Percentiles rank a stretch among this genome's conserved stretches.
These are phyloP conservation scores for Protea cynaroides DNA, from an alignment of 164 flowering plant genomes.

Conservation along the genomic window DNA sequence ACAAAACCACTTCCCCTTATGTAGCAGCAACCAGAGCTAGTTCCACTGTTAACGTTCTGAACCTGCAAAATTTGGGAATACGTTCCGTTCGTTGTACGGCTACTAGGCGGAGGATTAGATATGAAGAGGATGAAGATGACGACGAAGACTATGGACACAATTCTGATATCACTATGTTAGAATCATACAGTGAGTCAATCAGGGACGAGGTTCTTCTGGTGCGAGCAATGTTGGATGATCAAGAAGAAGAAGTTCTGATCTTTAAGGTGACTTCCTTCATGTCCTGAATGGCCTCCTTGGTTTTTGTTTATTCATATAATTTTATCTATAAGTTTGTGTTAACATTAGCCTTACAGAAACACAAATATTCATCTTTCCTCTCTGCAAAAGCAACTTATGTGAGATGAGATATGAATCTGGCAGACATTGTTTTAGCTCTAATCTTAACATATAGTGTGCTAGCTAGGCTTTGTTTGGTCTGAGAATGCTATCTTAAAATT, in stretches of 20 bases:
- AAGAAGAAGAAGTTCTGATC: constrained; percentile 58
- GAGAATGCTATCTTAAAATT: no score
- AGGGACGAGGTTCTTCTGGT: constrained; percentile 66
- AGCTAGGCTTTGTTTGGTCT: no score
- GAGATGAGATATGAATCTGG: no score
- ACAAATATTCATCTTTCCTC: no score
- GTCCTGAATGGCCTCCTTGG: neutral
- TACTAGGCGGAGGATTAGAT: constrained; percentile 42
- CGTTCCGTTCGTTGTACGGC: constrained; percentile 5
- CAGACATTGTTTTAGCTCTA: no score
- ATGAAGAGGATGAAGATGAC: constrained; percentile 26
- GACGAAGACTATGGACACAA: constrained; percentile 49
- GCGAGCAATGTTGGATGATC: constrained; percentile 47
- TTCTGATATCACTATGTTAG: constrained; percentile 52
- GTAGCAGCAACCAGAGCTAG: neutral
- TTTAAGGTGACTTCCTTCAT: constrained; percentile 52
- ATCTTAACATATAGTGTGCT: no score
- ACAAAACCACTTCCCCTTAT: neutral
- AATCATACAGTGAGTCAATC: constrained; percentile 44
- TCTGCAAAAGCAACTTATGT: no score
- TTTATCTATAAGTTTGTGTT: neutral
- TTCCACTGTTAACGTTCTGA: neutral
- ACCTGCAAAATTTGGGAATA: neutral
- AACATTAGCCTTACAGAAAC: no score
- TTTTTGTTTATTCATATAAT: neutral